phyloP scores from a whole-genome alignment of 1,284 basidiomycete species.

The Heliocybe sulcata region DNA sequence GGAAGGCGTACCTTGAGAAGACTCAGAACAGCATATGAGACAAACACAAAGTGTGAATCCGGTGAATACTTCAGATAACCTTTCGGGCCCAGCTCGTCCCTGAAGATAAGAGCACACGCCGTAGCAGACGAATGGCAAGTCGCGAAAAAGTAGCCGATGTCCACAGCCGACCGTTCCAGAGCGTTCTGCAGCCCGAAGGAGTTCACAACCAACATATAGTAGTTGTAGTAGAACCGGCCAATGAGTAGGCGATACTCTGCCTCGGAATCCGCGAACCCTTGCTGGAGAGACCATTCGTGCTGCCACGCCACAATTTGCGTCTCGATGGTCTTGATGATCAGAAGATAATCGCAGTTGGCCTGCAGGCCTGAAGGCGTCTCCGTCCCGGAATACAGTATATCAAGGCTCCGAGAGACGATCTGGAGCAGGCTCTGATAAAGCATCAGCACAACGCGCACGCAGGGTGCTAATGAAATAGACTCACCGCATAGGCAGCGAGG shows the following conservation, averaged over 20 bases:
- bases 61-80: conserved; percentile 82
- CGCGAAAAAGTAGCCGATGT: conserved; percentile 84
- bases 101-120: conserved; percentile 59
- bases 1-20: conserved; percentile 68
- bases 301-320: conserved; percentile 70
- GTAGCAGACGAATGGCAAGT: conserved; percentile 77
- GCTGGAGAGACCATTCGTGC: conserved; percentile 43
- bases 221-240: conserved; percentile 76
- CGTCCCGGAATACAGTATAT: conserved; percentile 84
- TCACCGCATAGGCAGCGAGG: conserved; percentile 64
- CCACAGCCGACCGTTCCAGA: conserved; percentile 64
- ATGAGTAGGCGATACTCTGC: conserved; percentile 46
- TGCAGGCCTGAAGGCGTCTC: conserved; percentile 80
- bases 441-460: background rate
- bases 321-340: conserved; percentile 81
- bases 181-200: conserved; percentile 95
- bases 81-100: conserved; percentile 68
- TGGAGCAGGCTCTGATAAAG: conserved; percentile 70
- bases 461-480: conserved; percentile 19
- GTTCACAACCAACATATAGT: conserved; percentile 83
- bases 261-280: conserved; percentile 14
- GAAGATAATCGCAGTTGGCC: conserved; percentile 81
- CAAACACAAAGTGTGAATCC: conserved; percentile 89
- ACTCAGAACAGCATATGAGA: conserved; percentile 83
- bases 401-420: conserved; percentile 82